A percentile compares a stretch with the other conserved stretches of the same genome.
Conservation (phyloP, 2,329 filamentous ascomycete genomes). For the Helotiales sp. region DNA sequence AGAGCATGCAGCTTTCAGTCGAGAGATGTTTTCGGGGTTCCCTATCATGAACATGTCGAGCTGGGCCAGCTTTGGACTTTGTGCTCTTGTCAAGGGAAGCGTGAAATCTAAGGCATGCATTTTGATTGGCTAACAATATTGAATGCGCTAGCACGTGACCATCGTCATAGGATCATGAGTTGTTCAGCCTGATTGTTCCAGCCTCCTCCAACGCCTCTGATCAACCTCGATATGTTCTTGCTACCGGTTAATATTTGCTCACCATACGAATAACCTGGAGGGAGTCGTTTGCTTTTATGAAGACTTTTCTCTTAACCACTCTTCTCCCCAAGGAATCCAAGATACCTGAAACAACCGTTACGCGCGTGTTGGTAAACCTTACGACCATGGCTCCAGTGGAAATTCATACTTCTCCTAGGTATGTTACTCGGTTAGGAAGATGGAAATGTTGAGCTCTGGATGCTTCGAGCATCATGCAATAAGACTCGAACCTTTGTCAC, state of each 20-base stretch:
- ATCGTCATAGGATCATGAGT: too few species aligned
- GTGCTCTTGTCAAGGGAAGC: too few species aligned
- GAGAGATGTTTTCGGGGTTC: too few species aligned
- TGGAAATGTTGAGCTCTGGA: not conserved
- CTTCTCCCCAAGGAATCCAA: not conserved
- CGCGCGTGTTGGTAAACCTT: not conserved
- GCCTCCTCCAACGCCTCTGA: not conserved
- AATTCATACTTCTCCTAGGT: slow-evolving; percentile 1
- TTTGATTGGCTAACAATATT: too few species aligned
- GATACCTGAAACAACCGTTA: not conserved
- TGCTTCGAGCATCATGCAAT: not conserved
- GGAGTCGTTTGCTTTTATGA: slow-evolving; percentile 4
- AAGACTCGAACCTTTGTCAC: not conserved
- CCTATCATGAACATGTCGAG: too few species aligned
- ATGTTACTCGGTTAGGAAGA: too few species aligned
- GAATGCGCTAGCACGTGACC: too few species aligned
- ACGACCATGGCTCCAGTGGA: slow-evolving; percentile 6
- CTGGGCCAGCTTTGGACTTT: too few species aligned
- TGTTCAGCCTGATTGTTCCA: too few species aligned
- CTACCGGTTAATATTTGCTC: not conserved
- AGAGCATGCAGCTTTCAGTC: too few species aligned
- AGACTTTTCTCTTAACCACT: not conserved
- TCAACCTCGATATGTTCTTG: not conserved
- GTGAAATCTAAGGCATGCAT: too few species aligned
- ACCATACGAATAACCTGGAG: not conserved